These are phyloP conservation scores for Dryas drummondii DNA, from an alignment of 306 rosid genomes.

Conservation along the genomic window DNA sequence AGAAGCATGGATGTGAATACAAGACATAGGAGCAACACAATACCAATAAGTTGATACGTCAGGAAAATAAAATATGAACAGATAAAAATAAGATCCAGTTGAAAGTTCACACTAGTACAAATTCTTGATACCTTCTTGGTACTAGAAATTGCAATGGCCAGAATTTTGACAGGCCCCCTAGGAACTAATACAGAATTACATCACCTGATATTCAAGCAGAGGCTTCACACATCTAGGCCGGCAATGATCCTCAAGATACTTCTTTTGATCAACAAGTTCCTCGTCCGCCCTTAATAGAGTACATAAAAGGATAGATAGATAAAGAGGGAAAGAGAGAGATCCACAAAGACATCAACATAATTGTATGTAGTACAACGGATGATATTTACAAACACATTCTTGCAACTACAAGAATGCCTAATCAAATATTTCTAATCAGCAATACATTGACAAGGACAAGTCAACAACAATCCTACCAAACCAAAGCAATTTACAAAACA, in stretches of 20 bases:
- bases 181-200: not conserved
- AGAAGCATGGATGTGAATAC: not conserved
- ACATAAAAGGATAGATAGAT: not conserved
- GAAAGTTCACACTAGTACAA: not conserved
- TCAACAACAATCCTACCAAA: not conserved
- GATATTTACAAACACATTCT: not conserved
- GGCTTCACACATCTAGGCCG: conserved; percentile 30
- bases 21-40: not conserved
- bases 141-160: not conserved
- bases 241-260: conserved; percentile 26
- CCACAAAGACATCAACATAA: no score
- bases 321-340: not conserved
- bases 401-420: not conserved
- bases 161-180: not conserved
- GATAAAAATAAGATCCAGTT: no score
- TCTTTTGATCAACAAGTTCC: conserved; percentile 22
- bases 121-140: not conserved
- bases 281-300: conserved; percentile 16
- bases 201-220: conserved; percentile 22
- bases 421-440: not conserved
- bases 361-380: no score
- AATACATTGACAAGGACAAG: not conserved
- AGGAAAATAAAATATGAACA: not conserved
- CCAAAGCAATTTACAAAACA: not conserved
- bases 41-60: not conserved